Evolutionary conservation across 306 rosid genomes (phyloP), one percentile per base, ranked within the genome.

Genomic region (Pyrus pyrifolia): DNA sequence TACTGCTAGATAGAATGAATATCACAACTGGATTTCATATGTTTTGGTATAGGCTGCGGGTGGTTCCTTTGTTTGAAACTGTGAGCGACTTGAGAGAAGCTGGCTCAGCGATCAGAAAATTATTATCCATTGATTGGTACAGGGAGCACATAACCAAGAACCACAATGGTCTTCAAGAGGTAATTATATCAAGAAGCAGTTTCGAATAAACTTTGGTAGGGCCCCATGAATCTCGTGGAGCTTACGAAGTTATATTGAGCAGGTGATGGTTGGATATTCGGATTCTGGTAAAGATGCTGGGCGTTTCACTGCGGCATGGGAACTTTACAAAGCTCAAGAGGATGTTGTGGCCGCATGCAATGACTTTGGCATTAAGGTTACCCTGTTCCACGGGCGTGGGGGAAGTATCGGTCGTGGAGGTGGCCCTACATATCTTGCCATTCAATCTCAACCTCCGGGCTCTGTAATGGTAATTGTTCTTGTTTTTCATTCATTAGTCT

Each of bases 201-300:
- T 51, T 65, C 45, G 52, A 38, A 59, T 27, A 57, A 30, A 73
- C 8, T 76, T 61, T 55, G 61, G 71, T 31, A 23, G 44, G 23
- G 21, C 63, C 35, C 42, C 58, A 65, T 68, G 73, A 60, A 78
- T 81, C 78, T 72, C 68, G 4, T 33, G 75, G 75, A 42, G 68
- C 74, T 58, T 70, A 49, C 49, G 21, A 73, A 63, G 73, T 72
- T 84, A 71, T 67, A 81, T 42, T 78, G 71, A 72, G 77, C 88
- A 94, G 98, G 97, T 94, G 69, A 94, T 94, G 98, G 97, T 94
- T 69, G 96, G 98, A 62, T 94, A 91, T 82, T 94, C 98, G 73
- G 97, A 94, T 86, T 94, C 98, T 77, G 97, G 97, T 64, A 94
- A 91, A 88, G 98, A 94, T 86, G 98, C 97, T 52, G 98, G 98